Evolutionary conservation across 1,284 basidiomycete species (phyloP).

Genomic region (Mycena sp.): DNA sequence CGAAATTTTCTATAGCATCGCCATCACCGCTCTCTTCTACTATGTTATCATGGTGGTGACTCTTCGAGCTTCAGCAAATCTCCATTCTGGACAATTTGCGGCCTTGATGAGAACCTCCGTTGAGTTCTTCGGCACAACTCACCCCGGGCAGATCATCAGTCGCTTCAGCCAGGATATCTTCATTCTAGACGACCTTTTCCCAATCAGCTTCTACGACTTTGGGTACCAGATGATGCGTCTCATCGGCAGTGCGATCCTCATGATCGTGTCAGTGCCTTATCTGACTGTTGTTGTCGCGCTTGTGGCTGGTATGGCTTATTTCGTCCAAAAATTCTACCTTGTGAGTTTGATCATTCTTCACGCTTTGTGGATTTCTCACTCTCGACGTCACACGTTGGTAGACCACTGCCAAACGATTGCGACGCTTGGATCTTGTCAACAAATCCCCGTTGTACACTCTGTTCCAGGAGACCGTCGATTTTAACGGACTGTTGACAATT

Average conservation of each 20-base stretch:
- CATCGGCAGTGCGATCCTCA: conserved; percentile 12
- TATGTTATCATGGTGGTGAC: conserved; percentile 13
- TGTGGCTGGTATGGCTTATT: conserved; percentile 1
- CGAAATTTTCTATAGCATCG: conserved; percentile 13
- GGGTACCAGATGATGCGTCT: conserved; percentile 17
- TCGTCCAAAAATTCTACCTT: conserved; percentile 18
- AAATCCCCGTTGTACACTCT: conserved; percentile 18
- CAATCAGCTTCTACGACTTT: conserved; percentile 18
- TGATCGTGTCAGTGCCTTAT: conserved; percentile 14
- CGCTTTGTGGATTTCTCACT: no score
- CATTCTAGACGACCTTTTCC: conserved; percentile 17
- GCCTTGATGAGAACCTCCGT: conserved; percentile 6
- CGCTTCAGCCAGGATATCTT: conserved; percentile 18
- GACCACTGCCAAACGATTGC: conserved; percentile 12
- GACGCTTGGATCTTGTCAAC: conserved; percentile 6
- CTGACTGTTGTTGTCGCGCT: conserved; percentile 9
- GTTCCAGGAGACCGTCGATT: conserved; percentile 14
- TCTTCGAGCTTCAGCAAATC: conserved; percentile 13
- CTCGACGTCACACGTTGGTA: neutral
- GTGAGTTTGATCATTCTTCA: neutral
- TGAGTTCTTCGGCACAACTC: conserved; percentile 15
- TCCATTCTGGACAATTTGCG: conserved; percentile 3
- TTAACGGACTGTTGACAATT: conserved; percentile 13
- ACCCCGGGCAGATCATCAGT: conserved; percentile 13
- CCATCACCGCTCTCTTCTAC: conserved; percentile 8